A percentile compares a stretch with the other conserved stretches of the same genome.
phyloP scores from a whole-genome alignment of 2,329 filamentous ascomycete genomes.

The Apiospora pterosperma region DNA sequence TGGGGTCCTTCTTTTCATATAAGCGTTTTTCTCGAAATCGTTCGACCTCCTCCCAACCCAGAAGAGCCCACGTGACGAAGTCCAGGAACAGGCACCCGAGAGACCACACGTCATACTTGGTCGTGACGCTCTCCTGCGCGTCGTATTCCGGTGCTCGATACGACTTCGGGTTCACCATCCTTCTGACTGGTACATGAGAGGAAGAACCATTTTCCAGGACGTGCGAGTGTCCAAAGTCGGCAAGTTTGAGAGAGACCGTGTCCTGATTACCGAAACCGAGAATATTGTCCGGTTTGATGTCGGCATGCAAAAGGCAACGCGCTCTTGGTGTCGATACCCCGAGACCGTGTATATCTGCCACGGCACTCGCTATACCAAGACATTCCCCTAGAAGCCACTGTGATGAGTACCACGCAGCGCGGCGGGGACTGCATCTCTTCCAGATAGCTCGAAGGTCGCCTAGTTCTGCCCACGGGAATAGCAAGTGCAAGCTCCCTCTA shows the following conservation, averaged over 20 bases:
- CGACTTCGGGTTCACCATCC: neutral
- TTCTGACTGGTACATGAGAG: neutral
- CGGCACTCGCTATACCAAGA: neutral
- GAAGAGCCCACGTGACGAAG: constrained; percentile 15
- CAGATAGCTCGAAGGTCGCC: neutral
- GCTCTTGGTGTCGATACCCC: neutral
- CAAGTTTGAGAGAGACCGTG: neutral
- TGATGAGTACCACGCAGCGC: neutral
- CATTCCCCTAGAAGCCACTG: neutral
- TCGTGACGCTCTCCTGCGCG: neutral
- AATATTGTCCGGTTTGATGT: neutral
- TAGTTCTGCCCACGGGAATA: neutral
- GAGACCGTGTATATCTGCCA: neutral
- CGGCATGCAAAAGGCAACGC: neutral
- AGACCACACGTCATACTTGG: constrained; percentile 13
- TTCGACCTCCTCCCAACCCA: constrained; percentile 12
- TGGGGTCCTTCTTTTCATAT: neutral
- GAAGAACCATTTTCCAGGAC: neutral
- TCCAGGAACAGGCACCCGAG: constrained; percentile 14
- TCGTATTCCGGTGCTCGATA: constrained; percentile 4
- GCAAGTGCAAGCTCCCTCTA: neutral
- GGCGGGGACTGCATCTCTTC: neutral
- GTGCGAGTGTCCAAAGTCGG: neutral
- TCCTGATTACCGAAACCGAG: neutral
- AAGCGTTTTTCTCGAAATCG: neutral